A percentile compares a stretch with the other conserved stretches of the same genome.
phyloP scores from a whole-genome alignment of 176 grass and related monocot genomes.

The Stipa capillata region DNA sequence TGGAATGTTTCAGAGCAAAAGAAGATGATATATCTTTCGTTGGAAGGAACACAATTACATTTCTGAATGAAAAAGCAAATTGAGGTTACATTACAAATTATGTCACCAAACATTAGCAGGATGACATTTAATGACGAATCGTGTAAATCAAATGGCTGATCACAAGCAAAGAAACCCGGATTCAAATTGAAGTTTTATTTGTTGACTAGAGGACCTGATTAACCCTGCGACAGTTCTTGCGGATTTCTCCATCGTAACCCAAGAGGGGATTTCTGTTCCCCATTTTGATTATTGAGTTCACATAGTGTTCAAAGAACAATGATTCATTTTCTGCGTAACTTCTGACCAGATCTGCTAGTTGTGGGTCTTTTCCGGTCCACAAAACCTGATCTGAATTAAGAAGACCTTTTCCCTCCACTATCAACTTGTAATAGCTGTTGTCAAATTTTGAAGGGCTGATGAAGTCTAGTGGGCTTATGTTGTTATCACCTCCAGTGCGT shows the following conservation, averaged over 20 bases:
- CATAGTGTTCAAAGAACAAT: slow-evolving; percentile 67
- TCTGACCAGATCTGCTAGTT: slow-evolving; percentile 43
- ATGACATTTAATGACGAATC: background rate
- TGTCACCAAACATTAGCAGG: slow-evolving; percentile 21
- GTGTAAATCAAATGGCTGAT: background rate
- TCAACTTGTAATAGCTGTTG: slow-evolving; percentile 75
- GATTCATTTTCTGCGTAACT: slow-evolving; percentile 57
- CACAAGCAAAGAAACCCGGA: slow-evolving; percentile 24
- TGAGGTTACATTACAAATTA: slow-evolving; percentile 14
- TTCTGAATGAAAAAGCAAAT: background rate
- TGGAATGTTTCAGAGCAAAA: background rate
- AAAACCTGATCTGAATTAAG: slow-evolving; percentile 81
- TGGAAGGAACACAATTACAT: slow-evolving; percentile 22
- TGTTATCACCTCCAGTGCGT: slow-evolving; percentile 50
- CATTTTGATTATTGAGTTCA: slow-evolving; percentile 75
- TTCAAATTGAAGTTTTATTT: background rate
- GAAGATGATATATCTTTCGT: background rate
- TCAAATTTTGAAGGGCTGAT: slow-evolving; percentile 56
- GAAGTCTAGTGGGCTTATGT: slow-evolving; percentile 43
- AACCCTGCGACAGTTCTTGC: slow-evolving; percentile 52
- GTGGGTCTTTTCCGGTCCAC: slow-evolving; percentile 46
- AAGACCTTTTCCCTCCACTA: slow-evolving; percentile 55
- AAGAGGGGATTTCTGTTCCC: slow-evolving; percentile 51
- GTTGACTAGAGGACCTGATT: slow-evolving; percentile 35
- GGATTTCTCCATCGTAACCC: slow-evolving; percentile 51